Base-by-base conservation (phyloP, 305 asterid species). In the Stenogyne calaminthoides region DNA sequence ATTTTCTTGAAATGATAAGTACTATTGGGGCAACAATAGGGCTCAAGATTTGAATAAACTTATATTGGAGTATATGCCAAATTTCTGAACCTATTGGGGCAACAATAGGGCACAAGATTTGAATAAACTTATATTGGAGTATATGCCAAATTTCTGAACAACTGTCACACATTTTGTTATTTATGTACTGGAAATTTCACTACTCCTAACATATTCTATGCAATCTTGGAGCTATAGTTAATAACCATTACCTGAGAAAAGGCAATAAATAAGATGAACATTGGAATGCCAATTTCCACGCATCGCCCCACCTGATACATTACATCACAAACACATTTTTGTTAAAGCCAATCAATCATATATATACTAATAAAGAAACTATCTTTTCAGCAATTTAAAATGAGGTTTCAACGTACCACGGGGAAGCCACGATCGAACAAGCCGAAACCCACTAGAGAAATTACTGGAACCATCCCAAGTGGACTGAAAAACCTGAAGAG, bases 401-500 rank as follows among this genome's bases (percentile, higher is more conserved):
- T 32, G 36, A 64, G 57, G 34, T 72, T 56, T 69, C 27, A 47
- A 34, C 80, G 22, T 85, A 95, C 99, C 95, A 90, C 86, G 0
- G 98, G 99, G 85, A 95, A 95, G 66, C 99, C 99, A 83, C 80
- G 83, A 62, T 95, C 98, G 18, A 95, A 82, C 18, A 95, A 85
- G 20, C 98, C 99, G 70, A 92, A 84, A 2, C 98, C 99, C 57
- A 89, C 96, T 60, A 92, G 81, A 37, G 97, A 83, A 67, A 95
- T 87, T 0, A 90, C 99, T 22, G 98, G 98, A 65, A 86, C 99
- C 97, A 89, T 95, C 59, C 98, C 99, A 61, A 95, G 84, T 18
- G 99, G 99, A 73, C 98, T 95, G 83, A 95, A 95, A 80, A 95
- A 95, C 84, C 98, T 95, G 91, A 77, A 88, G 40, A 75, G 4